A percentile compares a stretch with the other conserved stretches of the same genome.
Conservation (phyloP, 2,329 filamentous ascomycete genomes). For the Sporothrix brasiliensis region DNA sequence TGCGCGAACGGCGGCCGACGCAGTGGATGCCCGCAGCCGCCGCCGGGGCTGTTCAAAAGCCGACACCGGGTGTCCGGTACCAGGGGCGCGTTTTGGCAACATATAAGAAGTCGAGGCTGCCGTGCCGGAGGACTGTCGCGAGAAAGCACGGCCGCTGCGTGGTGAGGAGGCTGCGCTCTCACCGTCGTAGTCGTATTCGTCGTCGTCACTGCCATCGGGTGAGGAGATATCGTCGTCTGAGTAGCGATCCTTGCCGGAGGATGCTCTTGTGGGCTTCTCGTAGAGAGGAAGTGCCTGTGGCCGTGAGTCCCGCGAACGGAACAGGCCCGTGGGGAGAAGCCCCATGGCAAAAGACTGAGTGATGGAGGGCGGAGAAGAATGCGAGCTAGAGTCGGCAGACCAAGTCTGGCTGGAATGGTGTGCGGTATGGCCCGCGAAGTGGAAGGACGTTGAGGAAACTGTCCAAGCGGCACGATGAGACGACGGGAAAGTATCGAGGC, state of each 20-base stretch:
- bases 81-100: conserved; percentile 46
- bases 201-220: conserved; percentile 46
- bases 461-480: not conserved
- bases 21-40: conserved; percentile 23
- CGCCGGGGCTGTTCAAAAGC: conserved; percentile 35
- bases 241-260: conserved; percentile 53
- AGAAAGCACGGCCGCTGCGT: conserved; percentile 52
- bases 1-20: conserved; percentile 40
- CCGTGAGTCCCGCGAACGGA: conserved; percentile 52
- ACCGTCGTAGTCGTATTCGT: conserved; percentile 45
- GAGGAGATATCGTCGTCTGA: conserved; percentile 56
- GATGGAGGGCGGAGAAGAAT: not conserved
- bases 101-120: conserved; percentile 51
- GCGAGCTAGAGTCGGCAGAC: not conserved
- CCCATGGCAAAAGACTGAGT: conserved; percentile 48
- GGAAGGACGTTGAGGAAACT: not conserved
- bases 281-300: conserved; percentile 53
- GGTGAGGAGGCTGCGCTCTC: conserved; percentile 46
- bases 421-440: conserved; percentile 24
- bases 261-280: conserved; percentile 47
- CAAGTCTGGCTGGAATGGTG: conserved; percentile 25
- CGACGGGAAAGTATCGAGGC: not conserved
- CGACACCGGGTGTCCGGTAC: conserved; percentile 36
- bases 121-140: conserved; percentile 53
- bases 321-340: conserved; percentile 44